Conservation (phyloP, 75 land plant genomes). For the Larix kaempferi region DNA sequence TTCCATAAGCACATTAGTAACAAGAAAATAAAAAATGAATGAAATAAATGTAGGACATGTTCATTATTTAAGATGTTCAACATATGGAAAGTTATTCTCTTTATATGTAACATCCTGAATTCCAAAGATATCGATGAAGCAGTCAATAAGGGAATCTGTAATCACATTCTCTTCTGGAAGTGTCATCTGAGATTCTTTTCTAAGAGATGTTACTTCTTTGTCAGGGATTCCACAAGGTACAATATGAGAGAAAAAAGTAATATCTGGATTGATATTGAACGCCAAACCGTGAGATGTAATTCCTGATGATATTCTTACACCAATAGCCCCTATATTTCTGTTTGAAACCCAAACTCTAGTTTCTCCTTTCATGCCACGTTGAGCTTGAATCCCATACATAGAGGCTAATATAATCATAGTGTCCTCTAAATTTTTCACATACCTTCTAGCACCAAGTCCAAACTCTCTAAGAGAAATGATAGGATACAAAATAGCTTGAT, state of each 20-base stretch:
- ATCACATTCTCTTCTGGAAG: constrained; percentile 63
- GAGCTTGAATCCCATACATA: constrained; percentile 62
- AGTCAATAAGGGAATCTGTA: constrained; percentile 64
- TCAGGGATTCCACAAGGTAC: constrained; percentile 90
- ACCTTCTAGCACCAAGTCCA: constrained; percentile 74
- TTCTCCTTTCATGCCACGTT: constrained; percentile 47
- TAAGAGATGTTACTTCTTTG: constrained; percentile 84
- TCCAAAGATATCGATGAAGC: constrained; percentile 56
- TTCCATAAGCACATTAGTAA: background rate
- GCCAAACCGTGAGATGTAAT: constrained; percentile 93
- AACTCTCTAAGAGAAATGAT: constrained; percentile 63
- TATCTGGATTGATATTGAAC: constrained; percentile 84
- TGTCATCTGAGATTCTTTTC: constrained; percentile 39
- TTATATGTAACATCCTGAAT: constrained; percentile 38
- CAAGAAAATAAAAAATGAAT: background rate
- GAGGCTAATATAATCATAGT: constrained; percentile 72
- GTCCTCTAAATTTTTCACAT: constrained; percentile 87
- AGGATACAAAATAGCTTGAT: constrained; percentile 87
- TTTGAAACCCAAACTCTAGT: constrained; percentile 91
- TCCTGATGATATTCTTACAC: constrained; percentile 75
- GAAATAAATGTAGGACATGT: background rate
- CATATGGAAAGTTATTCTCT: constrained; percentile 11
- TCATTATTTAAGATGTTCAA: constrained; percentile 5
- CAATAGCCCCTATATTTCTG: constrained; percentile 91
- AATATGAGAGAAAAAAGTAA: constrained; percentile 68